These are phyloP conservation scores for Collariella sp. DNA, from an alignment of 495 filamentous ascomycete species.

Conservation along the genomic window DNA sequence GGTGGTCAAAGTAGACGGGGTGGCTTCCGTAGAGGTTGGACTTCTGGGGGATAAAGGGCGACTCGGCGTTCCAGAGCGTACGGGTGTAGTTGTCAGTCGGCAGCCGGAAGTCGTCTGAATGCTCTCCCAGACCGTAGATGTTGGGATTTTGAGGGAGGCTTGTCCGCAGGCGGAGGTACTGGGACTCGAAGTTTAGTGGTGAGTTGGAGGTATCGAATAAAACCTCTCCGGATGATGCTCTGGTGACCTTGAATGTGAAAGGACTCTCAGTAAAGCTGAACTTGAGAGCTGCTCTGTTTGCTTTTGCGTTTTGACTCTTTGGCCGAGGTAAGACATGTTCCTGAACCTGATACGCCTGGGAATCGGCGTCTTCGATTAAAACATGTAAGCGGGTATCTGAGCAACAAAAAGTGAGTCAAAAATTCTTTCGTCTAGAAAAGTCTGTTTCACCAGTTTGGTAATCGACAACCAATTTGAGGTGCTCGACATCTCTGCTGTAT, in stretches of 20 bases:
- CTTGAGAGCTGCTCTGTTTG: constrained; percentile 40
- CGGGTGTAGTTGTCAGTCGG: constrained; percentile 63
- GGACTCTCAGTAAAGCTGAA: constrained; percentile 58
- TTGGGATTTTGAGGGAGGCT: constrained; percentile 57
- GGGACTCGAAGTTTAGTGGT: constrained; percentile 67
- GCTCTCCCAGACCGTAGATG: constrained; percentile 75
- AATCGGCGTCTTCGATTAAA: constrained; percentile 63
- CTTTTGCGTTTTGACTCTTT: constrained; percentile 12
- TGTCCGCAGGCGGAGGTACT: constrained; percentile 67
- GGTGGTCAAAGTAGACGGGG: constrained; percentile 78
- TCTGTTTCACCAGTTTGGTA: constrained; percentile 60
- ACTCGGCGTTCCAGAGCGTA: constrained; percentile 74
- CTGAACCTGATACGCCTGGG: constrained; percentile 71
- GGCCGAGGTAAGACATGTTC: constrained; percentile 61
- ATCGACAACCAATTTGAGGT: constrained; percentile 60
- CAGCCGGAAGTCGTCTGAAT: constrained; percentile 63
- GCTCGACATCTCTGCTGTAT: constrained; percentile 57
- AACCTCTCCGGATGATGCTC: constrained; percentile 52
- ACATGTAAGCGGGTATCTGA: constrained; percentile 71
- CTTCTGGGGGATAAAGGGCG: constrained; percentile 43
- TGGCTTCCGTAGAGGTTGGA: constrained; percentile 77
- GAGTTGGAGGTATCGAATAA: constrained; percentile 70
- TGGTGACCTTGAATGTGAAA: constrained; percentile 68
- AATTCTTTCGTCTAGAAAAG: background rate
- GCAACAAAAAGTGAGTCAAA: background rate